These are phyloP conservation scores for Rhodotorula mucilaginosa DNA, from an alignment of 1,284 basidiomycete species.

Conservation along the genomic window DNA sequence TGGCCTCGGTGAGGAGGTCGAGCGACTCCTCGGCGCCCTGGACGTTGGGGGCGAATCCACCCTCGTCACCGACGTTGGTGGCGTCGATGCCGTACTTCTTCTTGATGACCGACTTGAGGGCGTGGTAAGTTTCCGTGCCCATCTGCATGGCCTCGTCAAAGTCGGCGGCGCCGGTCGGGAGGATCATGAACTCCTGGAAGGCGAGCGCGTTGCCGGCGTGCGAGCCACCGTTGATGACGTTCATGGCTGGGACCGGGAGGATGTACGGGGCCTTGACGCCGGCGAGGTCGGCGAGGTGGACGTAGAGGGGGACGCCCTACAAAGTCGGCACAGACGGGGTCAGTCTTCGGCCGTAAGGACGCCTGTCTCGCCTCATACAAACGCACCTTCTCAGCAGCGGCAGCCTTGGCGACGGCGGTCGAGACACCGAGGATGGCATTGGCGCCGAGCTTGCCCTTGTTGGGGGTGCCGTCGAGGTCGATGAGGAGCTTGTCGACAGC, in stretches of 20 bases:
- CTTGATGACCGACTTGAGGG: conserved; percentile 98
- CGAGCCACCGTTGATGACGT: conserved; percentile 99
- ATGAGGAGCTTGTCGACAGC: conserved; percentile 98
- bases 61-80: conserved; percentile 99
- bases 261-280: conserved; percentile 90
- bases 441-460: conserved; percentile 99
- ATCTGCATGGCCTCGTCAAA: conserved; percentile 99
- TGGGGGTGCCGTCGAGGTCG: conserved; percentile 94
- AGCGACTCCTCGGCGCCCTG: conserved; percentile 95
- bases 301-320: conserved; percentile 85
- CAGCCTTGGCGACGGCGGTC: conserved; percentile 92
- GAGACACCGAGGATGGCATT: conserved; percentile 99
- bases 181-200: conserved; percentile 99
- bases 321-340: neutral
- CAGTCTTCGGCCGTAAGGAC: neutral
- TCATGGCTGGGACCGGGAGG: conserved; percentile 89
- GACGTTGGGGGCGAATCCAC: conserved; percentile 98
- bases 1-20: conserved; percentile 91
- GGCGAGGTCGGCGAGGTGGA: conserved; percentile 92
- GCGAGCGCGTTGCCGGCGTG: conserved; percentile 99
- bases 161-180: conserved; percentile 84
- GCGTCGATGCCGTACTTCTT: conserved; percentile 99
- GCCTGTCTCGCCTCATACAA: neutral
- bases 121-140: conserved; percentile 97
- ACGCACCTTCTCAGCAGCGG: conserved; percentile 73